These are phyloP conservation scores for Aspergillus ruber DNA, from an alignment of 2,329 filamentous ascomycete species.

Conservation along the genomic window DNA sequence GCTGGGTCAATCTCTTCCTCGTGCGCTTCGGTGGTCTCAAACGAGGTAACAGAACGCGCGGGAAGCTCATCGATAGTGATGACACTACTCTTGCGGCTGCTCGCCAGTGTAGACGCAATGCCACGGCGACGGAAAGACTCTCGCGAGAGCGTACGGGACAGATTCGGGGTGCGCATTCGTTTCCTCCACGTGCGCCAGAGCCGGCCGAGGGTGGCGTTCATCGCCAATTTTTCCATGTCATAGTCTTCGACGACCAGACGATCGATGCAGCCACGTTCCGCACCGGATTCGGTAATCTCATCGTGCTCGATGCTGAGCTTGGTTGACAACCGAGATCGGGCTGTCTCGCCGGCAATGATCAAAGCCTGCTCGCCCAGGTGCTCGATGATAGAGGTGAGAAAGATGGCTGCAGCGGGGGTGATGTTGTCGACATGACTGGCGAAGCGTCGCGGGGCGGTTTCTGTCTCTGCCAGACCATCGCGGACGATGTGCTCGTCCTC, in stretches of 20 bases:
- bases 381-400: constrained; percentile 89
- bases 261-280: constrained; percentile 44
- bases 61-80: constrained; percentile 26
- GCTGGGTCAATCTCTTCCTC: constrained; percentile 25
- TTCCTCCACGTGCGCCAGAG: constrained; percentile 97
- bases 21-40: constrained; percentile 14
- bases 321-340: constrained; percentile 43
- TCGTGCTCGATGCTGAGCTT: constrained; percentile 49
- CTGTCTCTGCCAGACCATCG: constrained; percentile 60
- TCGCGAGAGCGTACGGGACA: constrained; percentile 37
- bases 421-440: constrained; percentile 57
- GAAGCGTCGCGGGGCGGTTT: constrained; percentile 52
- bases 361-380: constrained; percentile 88
- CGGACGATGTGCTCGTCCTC: constrained; percentile 83
- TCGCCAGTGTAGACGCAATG: constrained; percentile 14
- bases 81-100: constrained; percentile 35
- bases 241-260: constrained; percentile 77
- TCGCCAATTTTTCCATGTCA: constrained; percentile 87
- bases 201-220: constrained; percentile 80
- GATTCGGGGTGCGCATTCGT: constrained; percentile 39
- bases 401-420: constrained; percentile 88
- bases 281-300: constrained; percentile 44
- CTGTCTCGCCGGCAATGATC: constrained; percentile 77
- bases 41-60: constrained; percentile 5
- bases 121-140: constrained; percentile 33